phyloP scores from a whole-genome alignment of 2,329 filamentous ascomycete species.

The Aspergillus pseudotamarii region DNA sequence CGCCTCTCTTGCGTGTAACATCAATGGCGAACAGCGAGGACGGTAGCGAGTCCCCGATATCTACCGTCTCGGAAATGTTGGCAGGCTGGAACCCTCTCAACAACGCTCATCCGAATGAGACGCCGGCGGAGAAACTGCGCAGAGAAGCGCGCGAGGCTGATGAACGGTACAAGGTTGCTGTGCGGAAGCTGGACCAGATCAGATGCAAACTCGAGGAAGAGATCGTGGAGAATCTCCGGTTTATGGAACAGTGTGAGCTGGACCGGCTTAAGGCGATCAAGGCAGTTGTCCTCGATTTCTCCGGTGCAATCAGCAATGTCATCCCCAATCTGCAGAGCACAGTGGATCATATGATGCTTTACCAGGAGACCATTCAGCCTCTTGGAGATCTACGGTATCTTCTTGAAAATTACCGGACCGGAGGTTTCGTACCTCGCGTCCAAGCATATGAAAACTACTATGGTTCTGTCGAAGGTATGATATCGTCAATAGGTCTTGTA shows the following conservation, averaged over 20 bases:
- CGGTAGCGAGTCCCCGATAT: conserved; percentile 77
- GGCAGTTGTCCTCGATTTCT: conserved; percentile 96
- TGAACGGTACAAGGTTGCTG: conserved; percentile 85
- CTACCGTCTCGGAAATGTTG: conserved; percentile 84
- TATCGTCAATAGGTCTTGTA: conserved; percentile 6
- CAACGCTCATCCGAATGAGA: conserved; percentile 90
- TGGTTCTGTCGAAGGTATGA: conserved; percentile 79
- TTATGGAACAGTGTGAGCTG: conserved; percentile 95
- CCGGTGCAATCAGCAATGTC: conserved; percentile 94
- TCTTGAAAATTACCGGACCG: conserved; percentile 94
- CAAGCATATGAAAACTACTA: conserved; percentile 99
- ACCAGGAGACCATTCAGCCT: conserved; percentile 98
- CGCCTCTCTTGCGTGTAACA: conserved; percentile 70
- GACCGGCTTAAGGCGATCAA: conserved; percentile 98
- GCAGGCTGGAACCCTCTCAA: conserved; percentile 92
- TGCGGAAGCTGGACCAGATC: conserved; percentile 84
- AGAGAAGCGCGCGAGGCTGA: conserved; percentile 89
- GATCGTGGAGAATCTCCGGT: conserved; percentile 88
- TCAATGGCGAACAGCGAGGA: conserved; percentile 66
- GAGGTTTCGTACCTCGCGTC: conserved; percentile 86
- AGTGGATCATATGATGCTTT: conserved; percentile 98
- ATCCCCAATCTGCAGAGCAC: conserved; percentile 94
- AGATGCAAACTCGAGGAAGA: conserved; percentile 94
- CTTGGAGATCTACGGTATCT: conserved; percentile 87
- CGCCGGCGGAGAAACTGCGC: conserved; percentile 79